These are phyloP conservation scores for Penicillium pancosmium DNA, from an alignment of 495 filamentous ascomycete genomes.

Conservation along the genomic window DNA sequence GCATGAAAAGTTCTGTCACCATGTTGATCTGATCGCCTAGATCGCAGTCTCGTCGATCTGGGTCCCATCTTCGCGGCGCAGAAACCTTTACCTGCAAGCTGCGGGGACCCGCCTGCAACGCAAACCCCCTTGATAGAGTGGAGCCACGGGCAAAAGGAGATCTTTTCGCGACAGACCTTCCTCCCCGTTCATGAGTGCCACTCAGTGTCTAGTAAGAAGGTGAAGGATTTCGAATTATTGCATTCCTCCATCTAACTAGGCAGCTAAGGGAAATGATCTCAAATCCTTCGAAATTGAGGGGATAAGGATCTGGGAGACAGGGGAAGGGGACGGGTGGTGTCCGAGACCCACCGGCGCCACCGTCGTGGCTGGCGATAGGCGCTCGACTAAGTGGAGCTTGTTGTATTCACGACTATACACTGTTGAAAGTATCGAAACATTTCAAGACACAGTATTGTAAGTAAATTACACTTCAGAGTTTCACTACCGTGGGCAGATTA, in stretches of 20 bases:
- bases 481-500: not conserved
- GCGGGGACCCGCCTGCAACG: slow-evolving; percentile 11
- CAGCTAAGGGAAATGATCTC: not conserved
- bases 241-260: not conserved
- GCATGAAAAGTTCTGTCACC: slow-evolving; percentile 7
- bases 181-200: not conserved
- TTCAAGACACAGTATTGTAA: slow-evolving; percentile 14
- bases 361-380: slow-evolving; percentile 4
- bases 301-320: not conserved
- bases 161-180: not conserved
- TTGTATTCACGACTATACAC: not conserved
- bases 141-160: not conserved
- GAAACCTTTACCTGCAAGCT: not conserved
- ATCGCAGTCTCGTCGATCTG: slow-evolving; percentile 8
- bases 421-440: slow-evolving; percentile 6
- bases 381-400: slow-evolving; percentile 10
- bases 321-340: not conserved
- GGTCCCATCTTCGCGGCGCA: not conserved
- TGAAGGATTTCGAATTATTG: not conserved
- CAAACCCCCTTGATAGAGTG: not conserved
- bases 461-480: slow-evolving; percentile 2
- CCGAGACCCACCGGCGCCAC: slow-evolving; percentile 7
- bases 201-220: not conserved
- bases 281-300: not conserved
- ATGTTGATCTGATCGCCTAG: slow-evolving; percentile 12